Base-by-base conservation (phyloP, 176 grass and related monocot genomes). In the Aegilops bicornis region DNA sequence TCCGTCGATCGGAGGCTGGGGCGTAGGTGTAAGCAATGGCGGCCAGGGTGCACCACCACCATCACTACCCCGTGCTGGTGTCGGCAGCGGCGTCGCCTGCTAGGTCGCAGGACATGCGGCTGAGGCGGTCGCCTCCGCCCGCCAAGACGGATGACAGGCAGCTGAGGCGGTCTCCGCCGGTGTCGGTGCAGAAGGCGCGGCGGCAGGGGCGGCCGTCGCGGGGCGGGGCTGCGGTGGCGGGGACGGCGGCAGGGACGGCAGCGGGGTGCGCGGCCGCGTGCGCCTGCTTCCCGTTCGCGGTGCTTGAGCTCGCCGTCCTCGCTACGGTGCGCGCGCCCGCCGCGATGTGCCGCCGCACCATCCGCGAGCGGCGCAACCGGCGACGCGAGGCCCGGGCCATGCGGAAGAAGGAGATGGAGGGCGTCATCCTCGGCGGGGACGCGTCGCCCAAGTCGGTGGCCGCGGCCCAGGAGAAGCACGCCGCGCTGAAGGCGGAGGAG, bases 141-240 rank as follows among this genome's bases (percentile, higher is more conserved):
- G 76, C 20, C 2, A 73, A 14, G 47, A 11, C 7, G 60, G 48
- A 73, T 2, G 69, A 48, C 42, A n/a, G 19, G 68, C 70, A 24
- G 63, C 80, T 70, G 77, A 77, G 83, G n/a, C 82, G 64, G 77
- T 81, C 88, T 59, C 59, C 86, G 4, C 77, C 83, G 4, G 75
- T 83, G 60, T 77, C 78, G 68, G 11, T 50, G 75, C 64, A 69
- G 24, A 45, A 20, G 24, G 81, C 60, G 86, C 79, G 59, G 70
- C 74, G 74, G 71, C 85, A 72, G 31, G 83, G 12, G 36, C 64
- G 83, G 39, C 72, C 50, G 24, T 76, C 85, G 82, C 82, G 91
- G 88, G 45, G 96, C 94, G 93, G 88, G 45, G 96, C 94, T 88
- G 79, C 90, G 79, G 93, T 92, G 13, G 96, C 93, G 2, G 93